Conservation (phyloP, 306 rosid genomes). For the Fragaria ananassa region DNA sequence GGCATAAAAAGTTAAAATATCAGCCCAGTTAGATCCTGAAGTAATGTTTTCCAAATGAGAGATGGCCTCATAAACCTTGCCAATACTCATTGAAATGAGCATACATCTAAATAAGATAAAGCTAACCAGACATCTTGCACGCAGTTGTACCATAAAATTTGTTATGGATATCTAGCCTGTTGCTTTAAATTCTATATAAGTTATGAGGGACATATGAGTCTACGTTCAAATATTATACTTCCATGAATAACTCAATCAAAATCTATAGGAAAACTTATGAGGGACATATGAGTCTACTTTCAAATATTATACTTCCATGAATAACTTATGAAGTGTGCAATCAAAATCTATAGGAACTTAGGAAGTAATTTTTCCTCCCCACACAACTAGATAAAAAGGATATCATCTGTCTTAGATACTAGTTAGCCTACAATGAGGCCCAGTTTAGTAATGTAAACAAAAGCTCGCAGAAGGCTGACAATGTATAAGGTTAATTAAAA, state of each 20-base stretch:
- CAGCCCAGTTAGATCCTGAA: background rate
- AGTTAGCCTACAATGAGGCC: background rate
- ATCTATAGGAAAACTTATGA: too few relatives aligned
- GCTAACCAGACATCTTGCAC: background rate
- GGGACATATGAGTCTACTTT: background rate
- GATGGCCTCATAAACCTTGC: background rate
- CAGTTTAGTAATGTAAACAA: background rate
- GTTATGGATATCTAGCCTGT: background rate
- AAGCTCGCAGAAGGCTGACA: background rate
- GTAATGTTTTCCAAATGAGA: background rate
- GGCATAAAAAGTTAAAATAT: background rate
- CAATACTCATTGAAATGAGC: background rate
- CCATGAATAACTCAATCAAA: too few relatives aligned
- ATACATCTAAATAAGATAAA: background rate
- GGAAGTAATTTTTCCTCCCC: background rate
- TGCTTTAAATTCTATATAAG: background rate
- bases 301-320: background rate
- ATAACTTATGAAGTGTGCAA: background rate
- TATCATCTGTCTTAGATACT: background rate
- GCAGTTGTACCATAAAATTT: background rate
- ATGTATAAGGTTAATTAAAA: background rate
- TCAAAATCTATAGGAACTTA: background rate
- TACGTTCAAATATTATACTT: too few relatives aligned
- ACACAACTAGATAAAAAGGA: background rate
- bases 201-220: too few relatives aligned